Evolutionary conservation across 345 rosid genomes (phyloP), one percentile per base, ranked within the genome.

Genomic region (Pugionium dolabratum): DNA sequence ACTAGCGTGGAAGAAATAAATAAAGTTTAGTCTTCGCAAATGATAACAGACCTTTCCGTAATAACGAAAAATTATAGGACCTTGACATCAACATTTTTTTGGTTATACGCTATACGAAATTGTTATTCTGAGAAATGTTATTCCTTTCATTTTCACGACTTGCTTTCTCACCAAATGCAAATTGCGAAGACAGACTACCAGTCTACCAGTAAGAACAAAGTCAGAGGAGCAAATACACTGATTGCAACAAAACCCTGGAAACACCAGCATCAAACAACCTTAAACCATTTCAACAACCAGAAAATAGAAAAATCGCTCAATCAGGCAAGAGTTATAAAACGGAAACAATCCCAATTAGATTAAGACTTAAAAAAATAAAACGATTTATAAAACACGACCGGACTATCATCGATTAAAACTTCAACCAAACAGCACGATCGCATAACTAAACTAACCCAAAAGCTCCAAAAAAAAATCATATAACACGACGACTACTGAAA

Each of bases 1-100:
- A 62, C 8, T 49, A 33, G 54, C 65, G 69, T 71, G 59, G n/a
- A 59, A 51, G 66, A 57, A 28, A 56, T 18, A 33, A 40, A 33
- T 11, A 64, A n/a, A 41, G 5, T 31, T 10, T 26, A 25, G 49
- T 47, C 59, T 55, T 64, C n/a, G 39, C 52, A 56, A 64, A 71
- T 32, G 75, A 56, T 47, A 37, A 30, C 18, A 36, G 62, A 54
- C 56, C 37, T 62, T 53, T 2, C 10, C 33, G 9, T 57, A 50
- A 34, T 39, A 28, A 4, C 1, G 25, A 58, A 42, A 5, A 35
- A 39, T 27, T 27, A 26, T 33, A 41, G 49, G 26, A 40, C 72
- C 8, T 5, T 49, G 29, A 36, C 52, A 7, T 32, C 33, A 18
- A 39, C 37, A 2, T 0, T 32, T 26, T 3, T 39, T 32, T 26